phyloP scores from a whole-genome alignment of 75 land plant species.

The Azolla pinnata region DNA sequence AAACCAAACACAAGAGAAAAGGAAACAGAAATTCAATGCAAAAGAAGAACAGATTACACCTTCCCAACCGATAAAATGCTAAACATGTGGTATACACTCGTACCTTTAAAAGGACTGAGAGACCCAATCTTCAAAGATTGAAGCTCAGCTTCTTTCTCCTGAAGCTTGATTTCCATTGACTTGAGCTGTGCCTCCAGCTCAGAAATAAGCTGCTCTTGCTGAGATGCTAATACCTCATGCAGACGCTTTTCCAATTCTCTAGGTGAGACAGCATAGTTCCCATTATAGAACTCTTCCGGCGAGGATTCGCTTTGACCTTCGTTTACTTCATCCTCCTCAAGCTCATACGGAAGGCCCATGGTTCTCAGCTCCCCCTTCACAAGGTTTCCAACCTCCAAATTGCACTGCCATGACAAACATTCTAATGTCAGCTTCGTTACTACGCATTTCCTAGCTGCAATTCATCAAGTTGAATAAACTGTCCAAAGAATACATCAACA shows the following conservation, averaged over 20 bases:
- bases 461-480: too few relatives aligned
- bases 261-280: constrained; percentile 67
- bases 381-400: constrained; percentile 20
- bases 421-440: too few relatives aligned
- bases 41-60: not conserved
- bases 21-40: too few relatives aligned
- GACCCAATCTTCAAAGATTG: not conserved
- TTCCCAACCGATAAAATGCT: not conserved
- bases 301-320: constrained; percentile 8
- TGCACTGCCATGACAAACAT: too few relatives aligned
- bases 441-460: too few relatives aligned
- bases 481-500: too few relatives aligned
- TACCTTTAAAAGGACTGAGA: too few relatives aligned
- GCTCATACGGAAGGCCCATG: constrained; percentile 14
- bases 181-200: constrained; percentile 57
- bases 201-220: constrained; percentile 49
- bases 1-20: too few relatives aligned
- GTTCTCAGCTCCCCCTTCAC: constrained; percentile 49
- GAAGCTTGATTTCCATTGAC: constrained; percentile 28
- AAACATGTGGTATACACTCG: not conserved
- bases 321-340: constrained; percentile 8
- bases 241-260: constrained; percentile 61
- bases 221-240: constrained; percentile 50
- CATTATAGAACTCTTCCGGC: constrained; percentile 13
- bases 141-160: constrained; percentile 24